Evolutionary conservation across 2,329 filamentous ascomycete species (phyloP), one percentile per base, ranked within the genome.

Genomic region (Fusarium agapanthi): DNA sequence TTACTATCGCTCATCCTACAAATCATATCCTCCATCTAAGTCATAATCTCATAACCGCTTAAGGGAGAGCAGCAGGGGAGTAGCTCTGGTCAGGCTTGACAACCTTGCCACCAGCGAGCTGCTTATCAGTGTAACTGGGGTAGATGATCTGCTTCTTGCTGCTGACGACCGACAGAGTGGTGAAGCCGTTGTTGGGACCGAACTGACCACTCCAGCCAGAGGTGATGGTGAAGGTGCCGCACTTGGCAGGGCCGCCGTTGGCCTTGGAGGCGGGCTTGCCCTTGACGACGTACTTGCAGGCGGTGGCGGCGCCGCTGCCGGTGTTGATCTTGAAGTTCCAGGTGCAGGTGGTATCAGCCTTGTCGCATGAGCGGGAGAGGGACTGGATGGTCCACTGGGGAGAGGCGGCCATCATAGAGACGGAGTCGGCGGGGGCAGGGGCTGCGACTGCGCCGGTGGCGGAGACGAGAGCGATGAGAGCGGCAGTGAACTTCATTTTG

Each of bases 131-230:
- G 77, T 88, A 89, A 44, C 84, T 81, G 32, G 87, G 86, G 79
- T 81, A 89, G 65, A 83, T 77, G 62, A 89, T 88, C 64, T 83
- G 79, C 64, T 79, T 80, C 69, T 80, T 76, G 66, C 68, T 71
- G 72, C 81, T 79, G 78, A 84, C 82, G 61, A 89, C 83, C 50
- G 84, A 81, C 28, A 89, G 78, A 43, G 85, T 87, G 28, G 87
- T 88, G 82, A 88, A 89, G 72, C 86, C 87, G 34, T 85, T 82
- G 67, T 76, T 82, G 22, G 80, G 55, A 50, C 87, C 88, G 72
- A 89, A 89, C 75, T 88, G 85, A 72, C 83, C 87, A 73, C 84
- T 86, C 87, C 87, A 89, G 80, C 86, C 85, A 13, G 84, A 84
- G 57, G 84, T 86, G 75, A 89, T 77, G 63, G 82, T 85, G 82